These are phyloP conservation scores for Cryphonectria japonica DNA, from an alignment of 2,329 filamentous ascomycete species.

Conservation along the genomic window DNA sequence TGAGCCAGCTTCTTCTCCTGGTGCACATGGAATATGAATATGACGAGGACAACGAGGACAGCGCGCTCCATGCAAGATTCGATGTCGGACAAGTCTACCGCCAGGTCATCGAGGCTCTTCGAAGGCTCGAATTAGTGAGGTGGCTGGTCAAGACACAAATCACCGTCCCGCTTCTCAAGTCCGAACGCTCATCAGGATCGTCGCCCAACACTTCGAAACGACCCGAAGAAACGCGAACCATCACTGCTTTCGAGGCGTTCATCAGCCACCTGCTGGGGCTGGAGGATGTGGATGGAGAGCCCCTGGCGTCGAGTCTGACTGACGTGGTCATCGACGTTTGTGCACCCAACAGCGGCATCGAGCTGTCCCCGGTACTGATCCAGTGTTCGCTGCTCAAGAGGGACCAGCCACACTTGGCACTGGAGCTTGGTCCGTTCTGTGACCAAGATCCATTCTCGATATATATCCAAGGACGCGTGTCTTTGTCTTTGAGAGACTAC, in stretches of 20 bases:
- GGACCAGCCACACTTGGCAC: conserved; percentile 62
- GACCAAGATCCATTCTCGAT: conserved; percentile 65
- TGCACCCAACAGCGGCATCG: conserved; percentile 67
- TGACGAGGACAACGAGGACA: conserved; percentile 64
- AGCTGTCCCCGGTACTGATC: conserved; percentile 62
- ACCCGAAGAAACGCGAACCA: conserved; percentile 50
- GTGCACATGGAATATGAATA: conserved; percentile 86
- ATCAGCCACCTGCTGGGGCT: conserved; percentile 67
- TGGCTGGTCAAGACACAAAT: conserved; percentile 69
- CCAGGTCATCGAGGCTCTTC: conserved; percentile 71
- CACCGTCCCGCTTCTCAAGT: conserved; percentile 50
- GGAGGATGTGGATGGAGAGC: conserved; percentile 57
- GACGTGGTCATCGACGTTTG: conserved; percentile 69
- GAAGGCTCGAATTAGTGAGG: conserved; percentile 72
- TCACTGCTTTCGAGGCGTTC: conserved; percentile 64
- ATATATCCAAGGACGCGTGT: conserved; percentile 84
- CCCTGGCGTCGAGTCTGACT: conserved; percentile 64
- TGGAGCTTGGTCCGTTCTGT: conserved; percentile 60
- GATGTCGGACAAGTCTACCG: conserved; percentile 73
- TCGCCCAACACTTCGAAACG: conserved; percentile 44
- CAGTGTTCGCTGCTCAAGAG: conserved; percentile 66
- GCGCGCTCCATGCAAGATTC: conserved; percentile 62
- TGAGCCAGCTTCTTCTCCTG: conserved; percentile 81
- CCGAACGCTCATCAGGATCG: conserved; percentile 41
- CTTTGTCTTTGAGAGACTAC: conserved; percentile 74